phyloP scores from a whole-genome alignment of 140 eudicot genomes.

The Oenanthe javanica region DNA sequence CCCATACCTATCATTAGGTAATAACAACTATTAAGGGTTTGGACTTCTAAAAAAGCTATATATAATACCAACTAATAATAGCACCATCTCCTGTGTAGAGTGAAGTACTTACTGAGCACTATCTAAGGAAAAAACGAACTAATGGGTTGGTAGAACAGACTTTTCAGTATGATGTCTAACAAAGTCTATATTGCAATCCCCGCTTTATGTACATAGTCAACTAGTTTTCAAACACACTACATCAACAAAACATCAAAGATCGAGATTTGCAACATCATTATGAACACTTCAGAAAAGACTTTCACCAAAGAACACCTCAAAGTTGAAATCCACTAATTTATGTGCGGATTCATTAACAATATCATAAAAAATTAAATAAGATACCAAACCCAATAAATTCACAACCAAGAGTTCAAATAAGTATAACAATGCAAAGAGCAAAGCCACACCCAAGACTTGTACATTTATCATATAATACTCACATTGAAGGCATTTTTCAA shows the following conservation, averaged over 20 bases:
- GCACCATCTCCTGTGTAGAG: background rate
- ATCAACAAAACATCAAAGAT: background rate
- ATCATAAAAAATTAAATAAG: background rate
- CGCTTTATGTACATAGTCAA: background rate
- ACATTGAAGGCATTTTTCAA: background rate
- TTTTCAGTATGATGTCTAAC: background rate
- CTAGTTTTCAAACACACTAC: background rate
- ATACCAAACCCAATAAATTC: background rate
- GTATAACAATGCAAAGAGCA: background rate
- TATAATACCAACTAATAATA: background rate
- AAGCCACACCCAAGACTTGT: background rate
- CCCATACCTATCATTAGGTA: slow-evolving; percentile 57
- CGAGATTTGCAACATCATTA: background rate
- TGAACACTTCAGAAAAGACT: background rate
- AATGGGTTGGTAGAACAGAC: background rate
- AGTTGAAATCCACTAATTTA: background rate
- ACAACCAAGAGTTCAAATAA: background rate
- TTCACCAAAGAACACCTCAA: background rate
- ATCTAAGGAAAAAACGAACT: background rate
- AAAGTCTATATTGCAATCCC: background rate
- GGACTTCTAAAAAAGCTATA: background rate
- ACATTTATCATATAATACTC: background rate
- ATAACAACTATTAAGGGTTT: slow-evolving; percentile 3
- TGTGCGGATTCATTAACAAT: background rate
- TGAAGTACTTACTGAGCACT: background rate